Evolutionary conservation across 352 stramenopile genomes (phyloP).

Genomic region (Aphanomyces cochlioides): DNA sequence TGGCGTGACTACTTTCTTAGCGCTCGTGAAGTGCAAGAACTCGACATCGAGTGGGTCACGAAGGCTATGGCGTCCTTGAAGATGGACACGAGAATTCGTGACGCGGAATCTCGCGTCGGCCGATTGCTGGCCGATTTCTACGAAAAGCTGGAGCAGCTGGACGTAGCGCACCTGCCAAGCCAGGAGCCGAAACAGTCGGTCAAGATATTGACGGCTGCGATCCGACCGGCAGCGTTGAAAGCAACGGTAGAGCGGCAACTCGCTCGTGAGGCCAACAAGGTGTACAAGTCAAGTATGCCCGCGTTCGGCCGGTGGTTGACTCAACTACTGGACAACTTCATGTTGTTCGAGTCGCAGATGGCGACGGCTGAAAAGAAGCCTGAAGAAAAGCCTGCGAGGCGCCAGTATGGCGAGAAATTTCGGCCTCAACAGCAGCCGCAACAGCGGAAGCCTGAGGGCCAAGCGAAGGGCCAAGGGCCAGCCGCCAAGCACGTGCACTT

Average conservation of each 20-base stretch:
- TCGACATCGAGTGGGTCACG: slow-evolving; percentile 7
- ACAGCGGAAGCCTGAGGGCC: not conserved
- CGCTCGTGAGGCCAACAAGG: not conserved
- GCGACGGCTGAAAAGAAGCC: not conserved
- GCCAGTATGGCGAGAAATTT: slow-evolving; percentile 3
- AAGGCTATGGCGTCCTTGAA: slow-evolving; percentile 19
- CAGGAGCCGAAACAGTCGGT: slow-evolving; percentile 23
- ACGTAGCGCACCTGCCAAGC: slow-evolving; percentile 24
- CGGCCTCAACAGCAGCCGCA: not conserved
- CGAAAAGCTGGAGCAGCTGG: slow-evolving; percentile 20
- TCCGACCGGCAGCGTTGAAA: slow-evolving; percentile 2
- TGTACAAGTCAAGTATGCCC: not conserved
- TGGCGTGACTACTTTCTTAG: slow-evolving; percentile 28
- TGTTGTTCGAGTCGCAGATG: slow-evolving; percentile 12
- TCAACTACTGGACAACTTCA: slow-evolving; percentile 4
- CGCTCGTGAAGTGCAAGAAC: slow-evolving; percentile 3
- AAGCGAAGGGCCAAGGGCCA: not conserved
- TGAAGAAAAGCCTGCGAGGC: not conserved
- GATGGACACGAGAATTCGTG: slow-evolving; percentile 23
- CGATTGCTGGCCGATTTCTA: slow-evolving; percentile 27
- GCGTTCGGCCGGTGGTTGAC: slow-evolving; percentile 14
- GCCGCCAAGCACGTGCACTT: not conserved
- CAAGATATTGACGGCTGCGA: slow-evolving; percentile 19
- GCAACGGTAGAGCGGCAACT: not conserved
- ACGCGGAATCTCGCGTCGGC: slow-evolving; percentile 27